Evolutionary conservation across 2,329 filamentous ascomycete genomes (phyloP).

Genomic region (Apiospora aurea): DNA sequence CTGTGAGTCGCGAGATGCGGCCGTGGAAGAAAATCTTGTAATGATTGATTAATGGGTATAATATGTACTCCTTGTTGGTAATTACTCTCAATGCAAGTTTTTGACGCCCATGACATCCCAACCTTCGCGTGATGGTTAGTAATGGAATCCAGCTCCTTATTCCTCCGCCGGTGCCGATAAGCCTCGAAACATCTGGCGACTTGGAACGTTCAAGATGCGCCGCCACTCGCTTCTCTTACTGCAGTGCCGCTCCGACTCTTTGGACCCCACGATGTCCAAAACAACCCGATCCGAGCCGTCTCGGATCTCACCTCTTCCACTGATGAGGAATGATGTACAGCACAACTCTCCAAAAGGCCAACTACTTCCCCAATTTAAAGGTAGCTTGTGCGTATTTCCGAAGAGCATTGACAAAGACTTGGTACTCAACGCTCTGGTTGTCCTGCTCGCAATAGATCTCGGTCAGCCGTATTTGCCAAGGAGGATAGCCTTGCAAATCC

Average conservation of each 20-base stretch:
- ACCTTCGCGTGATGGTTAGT: neutral
- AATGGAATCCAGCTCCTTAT: neutral
- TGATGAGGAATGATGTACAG: conserved; percentile 15
- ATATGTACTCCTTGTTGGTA: conserved; percentile 26
- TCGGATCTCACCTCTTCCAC: neutral
- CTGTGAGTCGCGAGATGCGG: conserved; percentile 56
- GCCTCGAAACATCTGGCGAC: neutral
- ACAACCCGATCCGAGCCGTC: neutral
- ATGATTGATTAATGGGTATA: conserved; percentile 30
- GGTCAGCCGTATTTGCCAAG: conserved; percentile 93
- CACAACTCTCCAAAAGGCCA: conserved; percentile 17
- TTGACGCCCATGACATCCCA: neutral
- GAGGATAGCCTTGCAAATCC: conserved; percentile 88
- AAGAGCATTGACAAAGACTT: conserved; percentile 86
- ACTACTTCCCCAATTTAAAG: conserved; percentile 79
- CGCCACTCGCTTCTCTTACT: neutral
- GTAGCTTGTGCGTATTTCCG: conserved; percentile 86
- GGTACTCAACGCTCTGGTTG: conserved; percentile 87
- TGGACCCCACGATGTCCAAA: neutral
- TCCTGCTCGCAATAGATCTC: conserved; percentile 87
- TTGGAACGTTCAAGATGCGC: neutral
- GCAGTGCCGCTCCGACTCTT: neutral
- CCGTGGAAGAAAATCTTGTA: conserved; percentile 40
- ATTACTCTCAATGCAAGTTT: neutral
- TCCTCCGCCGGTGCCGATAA: neutral